Conservation (phyloP, 2,329 filamentous ascomycete genomes). For the Arachnopeziza araneosa region DNA sequence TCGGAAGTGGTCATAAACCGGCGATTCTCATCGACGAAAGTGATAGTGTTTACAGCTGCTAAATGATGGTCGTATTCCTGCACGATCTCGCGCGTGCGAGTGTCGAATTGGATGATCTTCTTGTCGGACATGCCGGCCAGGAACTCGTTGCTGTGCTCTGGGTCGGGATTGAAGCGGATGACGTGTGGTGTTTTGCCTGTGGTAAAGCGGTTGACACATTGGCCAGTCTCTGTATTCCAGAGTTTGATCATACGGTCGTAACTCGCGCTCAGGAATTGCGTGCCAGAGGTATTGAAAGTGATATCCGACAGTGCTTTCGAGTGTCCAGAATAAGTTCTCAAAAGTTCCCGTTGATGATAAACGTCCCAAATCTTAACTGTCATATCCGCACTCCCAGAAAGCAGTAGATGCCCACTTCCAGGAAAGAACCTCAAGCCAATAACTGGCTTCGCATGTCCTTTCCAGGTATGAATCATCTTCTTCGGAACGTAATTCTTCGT, state of each 20-base stretch:
- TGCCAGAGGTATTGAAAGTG: slow-evolving; percentile 77
- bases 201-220: slow-evolving; percentile 81
- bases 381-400: slow-evolving; percentile 84
- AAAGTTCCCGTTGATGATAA: slow-evolving; percentile 80
- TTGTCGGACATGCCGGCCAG: slow-evolving; percentile 97
- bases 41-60: slow-evolving; percentile 96
- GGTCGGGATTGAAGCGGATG: slow-evolving; percentile 82
- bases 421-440: slow-evolving; percentile 90
- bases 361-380: slow-evolving; percentile 94
- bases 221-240: slow-evolving; percentile 95
- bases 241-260: slow-evolving; percentile 97
- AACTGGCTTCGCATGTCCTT: slow-evolving; percentile 75
- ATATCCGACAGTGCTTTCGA: slow-evolving; percentile 85
- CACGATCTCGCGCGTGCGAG: slow-evolving; percentile 69
- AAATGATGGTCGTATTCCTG: slow-evolving; percentile 99
- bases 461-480: slow-evolving; percentile 88
- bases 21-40: slow-evolving; percentile 88
- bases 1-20: slow-evolving; percentile 98
- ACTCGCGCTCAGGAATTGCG: slow-evolving; percentile 81
- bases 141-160: slow-evolving; percentile 78
- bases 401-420: slow-evolving; percentile 74
- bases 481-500: slow-evolving; percentile 90
- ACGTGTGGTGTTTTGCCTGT: slow-evolving; percentile 95
- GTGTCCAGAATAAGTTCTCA: slow-evolving; percentile 90
- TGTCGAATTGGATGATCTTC: slow-evolving; percentile 97